These are phyloP conservation scores for Xylaria cubensis DNA, from an alignment of 495 filamentous ascomycete species.

Conservation along the genomic window DNA sequence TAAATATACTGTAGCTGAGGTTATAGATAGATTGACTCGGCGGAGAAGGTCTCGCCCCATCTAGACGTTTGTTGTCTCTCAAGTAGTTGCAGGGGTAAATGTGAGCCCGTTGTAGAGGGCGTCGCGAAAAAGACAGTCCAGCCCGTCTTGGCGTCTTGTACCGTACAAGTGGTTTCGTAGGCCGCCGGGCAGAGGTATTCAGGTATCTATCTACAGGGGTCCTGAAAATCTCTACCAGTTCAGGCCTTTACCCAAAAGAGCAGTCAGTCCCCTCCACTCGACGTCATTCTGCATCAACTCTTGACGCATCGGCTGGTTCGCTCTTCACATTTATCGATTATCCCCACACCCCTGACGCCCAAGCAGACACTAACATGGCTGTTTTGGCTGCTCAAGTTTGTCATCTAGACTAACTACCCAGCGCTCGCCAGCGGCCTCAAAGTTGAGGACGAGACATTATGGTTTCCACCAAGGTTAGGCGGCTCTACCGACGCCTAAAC, in stretches of 20 bases:
- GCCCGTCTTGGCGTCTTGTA: conserved; percentile 17
- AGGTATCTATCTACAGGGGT: neutral
- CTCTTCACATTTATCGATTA: neutral
- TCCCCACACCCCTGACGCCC: neutral
- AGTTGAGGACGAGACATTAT: neutral
- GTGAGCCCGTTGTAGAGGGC: neutral
- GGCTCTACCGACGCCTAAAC: neutral
- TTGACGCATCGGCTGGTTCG: conserved; percentile 2
- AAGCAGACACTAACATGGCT: neutral
- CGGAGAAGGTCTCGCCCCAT: conserved; percentile 23
- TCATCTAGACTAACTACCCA: neutral
- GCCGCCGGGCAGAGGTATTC: conserved; percentile 5
- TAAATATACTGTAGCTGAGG: neutral
- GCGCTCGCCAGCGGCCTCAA: neutral
- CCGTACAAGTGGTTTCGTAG: neutral
- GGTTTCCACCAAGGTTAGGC: neutral
- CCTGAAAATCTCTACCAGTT: conserved; percentile 11
- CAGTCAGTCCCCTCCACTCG: neutral
- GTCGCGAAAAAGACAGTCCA: conserved; percentile 9
- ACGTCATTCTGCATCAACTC: conserved; percentile 15
- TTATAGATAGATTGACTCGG: conserved; percentile 9
- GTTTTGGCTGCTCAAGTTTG: neutral
- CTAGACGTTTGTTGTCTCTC: conserved; percentile 18
- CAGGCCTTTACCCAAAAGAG: neutral
- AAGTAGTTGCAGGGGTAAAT: neutral